Evolutionary conservation across 225 moss, liverwort and hornwort species (phyloP).

Genomic region (Thuidium tamariscinum): DNA sequence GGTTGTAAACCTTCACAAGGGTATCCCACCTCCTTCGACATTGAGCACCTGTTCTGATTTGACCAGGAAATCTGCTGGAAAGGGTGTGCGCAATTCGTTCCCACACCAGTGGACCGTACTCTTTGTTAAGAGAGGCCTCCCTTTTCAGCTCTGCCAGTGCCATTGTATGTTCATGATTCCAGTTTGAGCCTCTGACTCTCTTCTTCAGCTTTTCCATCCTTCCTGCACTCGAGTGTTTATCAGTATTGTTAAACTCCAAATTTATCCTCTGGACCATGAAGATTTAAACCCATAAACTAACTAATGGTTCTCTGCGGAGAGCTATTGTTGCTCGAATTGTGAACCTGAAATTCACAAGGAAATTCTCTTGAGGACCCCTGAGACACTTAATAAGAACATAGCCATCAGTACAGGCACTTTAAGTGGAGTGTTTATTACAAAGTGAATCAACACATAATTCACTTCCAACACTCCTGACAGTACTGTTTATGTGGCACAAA

Average conservation of each 20-base stretch:
- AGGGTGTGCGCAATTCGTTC: not conserved
- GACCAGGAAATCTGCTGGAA: not conserved
- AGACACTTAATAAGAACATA: not conserved
- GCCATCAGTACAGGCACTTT: too few relatives aligned
- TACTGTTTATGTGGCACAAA: too few relatives aligned
- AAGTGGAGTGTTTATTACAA: not conserved
- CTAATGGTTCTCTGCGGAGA: not conserved
- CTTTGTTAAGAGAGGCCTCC: not conserved
- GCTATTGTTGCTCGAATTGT: not conserved
- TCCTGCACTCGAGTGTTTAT: not conserved
- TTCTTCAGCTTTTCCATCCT: not conserved
- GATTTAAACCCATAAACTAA: too few relatives aligned
- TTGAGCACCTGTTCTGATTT: not conserved
- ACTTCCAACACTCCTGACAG: not conserved
- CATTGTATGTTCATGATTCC: not conserved
- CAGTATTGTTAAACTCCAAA: not conserved
- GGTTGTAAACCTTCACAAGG: not conserved
- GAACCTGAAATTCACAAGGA: not conserved
- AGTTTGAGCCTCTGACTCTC: not conserved
- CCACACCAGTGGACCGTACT: not conserved
- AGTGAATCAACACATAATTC: not conserved
- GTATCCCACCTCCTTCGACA: conserved; percentile 15
- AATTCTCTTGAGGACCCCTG: not conserved
- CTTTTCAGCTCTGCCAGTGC: not conserved
- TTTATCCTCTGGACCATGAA: not conserved